Evolutionary conservation across 2,329 filamentous ascomycete species (phyloP).

Genomic region (Talaromyces sp.): DNA sequence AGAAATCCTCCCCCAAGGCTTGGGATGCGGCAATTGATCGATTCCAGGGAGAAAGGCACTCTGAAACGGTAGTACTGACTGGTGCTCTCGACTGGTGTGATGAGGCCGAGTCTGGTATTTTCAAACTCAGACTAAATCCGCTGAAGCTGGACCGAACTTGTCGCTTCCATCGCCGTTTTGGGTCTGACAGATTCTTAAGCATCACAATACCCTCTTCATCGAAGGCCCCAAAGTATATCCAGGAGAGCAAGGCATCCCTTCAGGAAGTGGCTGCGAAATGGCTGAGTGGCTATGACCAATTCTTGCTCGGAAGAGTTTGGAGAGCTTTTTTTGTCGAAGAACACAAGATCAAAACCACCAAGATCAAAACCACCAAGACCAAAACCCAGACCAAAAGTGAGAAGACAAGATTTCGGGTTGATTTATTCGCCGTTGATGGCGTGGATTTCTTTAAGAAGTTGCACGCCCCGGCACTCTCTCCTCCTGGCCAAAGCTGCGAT

Average conservation of each 20-base stretch:
- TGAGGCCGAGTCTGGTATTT: slow-evolving; percentile 25
- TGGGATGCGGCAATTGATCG: slow-evolving; percentile 31
- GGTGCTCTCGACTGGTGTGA: slow-evolving; percentile 37
- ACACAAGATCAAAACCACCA: slow-evolving; percentile 24
- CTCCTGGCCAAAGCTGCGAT: slow-evolving; percentile 20
- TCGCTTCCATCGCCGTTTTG: slow-evolving; percentile 43
- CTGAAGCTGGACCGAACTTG: slow-evolving; percentile 39
- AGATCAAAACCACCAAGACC: slow-evolving; percentile 20
- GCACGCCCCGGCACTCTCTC: slow-evolving; percentile 15
- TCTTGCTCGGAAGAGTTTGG: slow-evolving; percentile 41
- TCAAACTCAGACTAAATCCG: slow-evolving; percentile 37
- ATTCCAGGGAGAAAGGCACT: slow-evolving; percentile 29
- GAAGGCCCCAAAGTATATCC: slow-evolving; percentile 23
- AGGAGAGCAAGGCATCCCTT: slow-evolving; percentile 20
- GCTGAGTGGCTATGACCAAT: slow-evolving; percentile 34
- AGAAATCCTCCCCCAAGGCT: slow-evolving; percentile 23
- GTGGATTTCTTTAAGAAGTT: slow-evolving; percentile 28
- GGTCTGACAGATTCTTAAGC: slow-evolving; percentile 42
- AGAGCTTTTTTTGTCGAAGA: slow-evolving; percentile 41
- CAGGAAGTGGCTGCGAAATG: slow-evolving; percentile 33
- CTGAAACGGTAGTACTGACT: slow-evolving; percentile 35
- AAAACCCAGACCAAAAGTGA: slow-evolving; percentile 15
- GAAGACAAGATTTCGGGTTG: slow-evolving; percentile 25
- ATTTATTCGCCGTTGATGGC: slow-evolving; percentile 43
- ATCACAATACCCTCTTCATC: slow-evolving; percentile 31